phyloP scores from a whole-genome alignment of 805 yeast species.

The Ogataea thermomethanolica region DNA sequence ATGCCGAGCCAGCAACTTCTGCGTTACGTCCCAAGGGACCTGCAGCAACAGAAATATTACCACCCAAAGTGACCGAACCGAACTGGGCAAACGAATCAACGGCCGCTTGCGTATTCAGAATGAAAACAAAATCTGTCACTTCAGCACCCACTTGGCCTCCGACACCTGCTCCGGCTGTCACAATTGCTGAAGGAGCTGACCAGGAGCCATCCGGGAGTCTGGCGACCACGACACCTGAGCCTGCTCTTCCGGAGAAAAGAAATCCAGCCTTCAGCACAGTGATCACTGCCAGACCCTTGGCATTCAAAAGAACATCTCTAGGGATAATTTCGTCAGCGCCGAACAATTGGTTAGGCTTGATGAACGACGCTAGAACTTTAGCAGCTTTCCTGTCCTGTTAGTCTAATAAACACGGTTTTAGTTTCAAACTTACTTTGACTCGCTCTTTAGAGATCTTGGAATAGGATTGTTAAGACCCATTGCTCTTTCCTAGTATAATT shows the following conservation, averaged over 20 bases:
- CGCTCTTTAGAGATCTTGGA: slow-evolving; percentile 84
- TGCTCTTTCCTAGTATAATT: not conserved
- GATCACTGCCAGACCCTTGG: slow-evolving; percentile 87
- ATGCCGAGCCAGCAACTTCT: slow-evolving; percentile 95
- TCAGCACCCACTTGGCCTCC: slow-evolving; percentile 98
- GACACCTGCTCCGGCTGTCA: slow-evolving; percentile 97
- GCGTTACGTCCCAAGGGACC: slow-evolving; percentile 98
- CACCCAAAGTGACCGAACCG: slow-evolving; percentile 93
- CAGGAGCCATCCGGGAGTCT: slow-evolving; percentile 91
- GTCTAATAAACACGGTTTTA: not conserved
- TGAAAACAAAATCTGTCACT: slow-evolving; percentile 92
- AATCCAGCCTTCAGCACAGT: slow-evolving; percentile 98
- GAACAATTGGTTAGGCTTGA: slow-evolving; percentile 90
- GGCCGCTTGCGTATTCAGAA: slow-evolving; percentile 80
- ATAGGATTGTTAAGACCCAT: slow-evolving; percentile 93
- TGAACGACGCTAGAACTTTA: slow-evolving; percentile 79
- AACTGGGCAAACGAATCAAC: slow-evolving; percentile 91
- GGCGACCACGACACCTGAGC: slow-evolving; percentile 93
- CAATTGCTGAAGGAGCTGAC: slow-evolving; percentile 97
- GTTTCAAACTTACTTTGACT: slow-evolving; percentile 62
- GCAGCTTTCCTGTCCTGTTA: slow-evolving; percentile 72
- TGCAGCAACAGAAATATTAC: slow-evolving; percentile 92
- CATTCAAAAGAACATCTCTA: slow-evolving; percentile 78
- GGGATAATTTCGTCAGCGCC: slow-evolving; percentile 91
- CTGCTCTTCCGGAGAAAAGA: slow-evolving; percentile 94